Evolutionary conservation across 192 early-diverging fungal genomes (phyloP).

Genomic region (Mortierella hygrophila): DNA sequence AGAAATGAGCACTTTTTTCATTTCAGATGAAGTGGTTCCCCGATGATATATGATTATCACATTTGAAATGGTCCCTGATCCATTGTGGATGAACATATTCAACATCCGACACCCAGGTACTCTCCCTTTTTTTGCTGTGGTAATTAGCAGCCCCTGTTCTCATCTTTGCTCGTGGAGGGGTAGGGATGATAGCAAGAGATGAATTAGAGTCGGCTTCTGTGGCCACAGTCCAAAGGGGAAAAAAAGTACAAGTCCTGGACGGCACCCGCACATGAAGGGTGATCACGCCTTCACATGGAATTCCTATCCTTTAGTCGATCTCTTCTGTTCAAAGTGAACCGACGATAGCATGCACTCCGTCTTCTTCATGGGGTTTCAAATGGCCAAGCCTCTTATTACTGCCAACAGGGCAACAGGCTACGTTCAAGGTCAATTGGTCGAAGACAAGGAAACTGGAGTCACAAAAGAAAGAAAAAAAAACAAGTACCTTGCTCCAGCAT

Average conservation of each 20-base stretch:
- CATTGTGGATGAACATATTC: background rate
- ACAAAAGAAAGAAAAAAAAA: background rate
- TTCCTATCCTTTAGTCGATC: too few species aligned
- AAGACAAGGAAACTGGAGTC: background rate
- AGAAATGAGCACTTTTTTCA: background rate
- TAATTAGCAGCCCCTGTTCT: background rate
- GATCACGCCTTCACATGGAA: too few species aligned
- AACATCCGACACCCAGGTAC: background rate
- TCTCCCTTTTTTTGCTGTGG: background rate
- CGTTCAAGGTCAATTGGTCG: too few species aligned
- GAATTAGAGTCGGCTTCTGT: too few species aligned
- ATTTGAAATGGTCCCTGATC: background rate
- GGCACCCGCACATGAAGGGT: too few species aligned
- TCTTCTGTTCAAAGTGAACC: too few species aligned
- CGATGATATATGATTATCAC: background rate
- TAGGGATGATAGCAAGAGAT: background rate
- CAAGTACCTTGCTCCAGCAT: background rate
- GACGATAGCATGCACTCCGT: too few species aligned
- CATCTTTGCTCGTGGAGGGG: background rate
- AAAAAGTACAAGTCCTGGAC: too few species aligned
- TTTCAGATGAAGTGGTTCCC: background rate
- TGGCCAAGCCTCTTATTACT: too few species aligned
- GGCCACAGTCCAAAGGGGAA: too few species aligned
- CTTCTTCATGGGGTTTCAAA: too few species aligned
- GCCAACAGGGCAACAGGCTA: too few species aligned